Conservation (phyloP, 2,329 filamentous ascomycete species). For the Xylaria sp. region DNA sequence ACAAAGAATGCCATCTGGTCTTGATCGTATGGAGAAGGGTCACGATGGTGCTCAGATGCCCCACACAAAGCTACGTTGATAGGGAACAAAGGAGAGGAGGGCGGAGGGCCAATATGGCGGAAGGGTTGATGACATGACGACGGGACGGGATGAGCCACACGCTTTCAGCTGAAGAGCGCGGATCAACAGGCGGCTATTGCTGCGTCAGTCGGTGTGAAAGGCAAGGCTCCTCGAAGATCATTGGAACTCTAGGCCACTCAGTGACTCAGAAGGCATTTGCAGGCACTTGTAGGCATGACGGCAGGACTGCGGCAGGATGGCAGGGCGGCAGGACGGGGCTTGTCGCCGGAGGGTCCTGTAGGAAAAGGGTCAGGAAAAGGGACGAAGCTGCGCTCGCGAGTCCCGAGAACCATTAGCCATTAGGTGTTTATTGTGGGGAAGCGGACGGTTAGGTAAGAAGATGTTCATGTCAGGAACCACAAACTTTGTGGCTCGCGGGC, state of each 20-base stretch:
- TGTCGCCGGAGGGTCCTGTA: not conserved
- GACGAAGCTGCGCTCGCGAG: not conserved
- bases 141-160: constrained; percentile 21
- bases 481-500: not conserved
- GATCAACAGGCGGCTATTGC: constrained; percentile 20
- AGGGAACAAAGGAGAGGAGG: constrained; percentile 14
- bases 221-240: constrained; percentile 19
- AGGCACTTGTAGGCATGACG: not conserved
- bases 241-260: not conserved
- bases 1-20: not conserved
- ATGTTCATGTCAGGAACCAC: not conserved
- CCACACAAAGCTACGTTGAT: constrained; percentile 18
- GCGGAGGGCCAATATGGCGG: constrained; percentile 2
- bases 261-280: not conserved
- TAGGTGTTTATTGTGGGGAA: not conserved
- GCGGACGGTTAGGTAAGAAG: not conserved
- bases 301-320: too few species aligned
- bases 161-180: constrained; percentile 31
- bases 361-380: too few species aligned
- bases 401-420: not conserved
- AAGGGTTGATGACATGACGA: constrained; percentile 10
- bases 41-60: not conserved
- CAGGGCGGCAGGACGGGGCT: too few species aligned
- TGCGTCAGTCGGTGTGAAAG: constrained; percentile 21
- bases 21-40: not conserved